phyloP scores from a whole-genome alignment of 2,329 filamentous ascomycete genomes.

The Cytospora leucostoma region DNA sequence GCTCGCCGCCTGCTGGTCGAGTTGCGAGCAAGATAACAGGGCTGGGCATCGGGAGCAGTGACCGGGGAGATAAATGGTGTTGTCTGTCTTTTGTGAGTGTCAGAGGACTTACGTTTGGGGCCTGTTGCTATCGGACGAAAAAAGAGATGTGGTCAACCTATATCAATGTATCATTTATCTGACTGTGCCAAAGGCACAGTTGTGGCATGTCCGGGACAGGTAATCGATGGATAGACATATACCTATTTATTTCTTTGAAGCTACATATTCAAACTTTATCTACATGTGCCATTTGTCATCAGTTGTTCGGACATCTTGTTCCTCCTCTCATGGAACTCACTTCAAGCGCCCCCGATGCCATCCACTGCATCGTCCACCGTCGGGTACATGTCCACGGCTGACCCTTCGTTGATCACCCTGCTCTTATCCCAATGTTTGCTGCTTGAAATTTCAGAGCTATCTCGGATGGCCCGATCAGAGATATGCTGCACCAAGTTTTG shows the following conservation, averaged over 20 bases:
- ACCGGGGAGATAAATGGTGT: slow-evolving; percentile 1
- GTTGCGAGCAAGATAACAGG: slow-evolving; percentile 11
- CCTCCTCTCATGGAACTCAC: background rate
- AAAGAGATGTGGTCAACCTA: slow-evolving; percentile 13
- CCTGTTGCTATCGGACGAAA: slow-evolving; percentile 10
- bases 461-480: too few species aligned
- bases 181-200: slow-evolving; percentile 18
- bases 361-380: background rate
- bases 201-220: slow-evolving; percentile 24
- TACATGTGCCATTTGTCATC: background rate
- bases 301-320: background rate
- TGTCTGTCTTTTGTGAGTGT: slow-evolving; percentile 18
- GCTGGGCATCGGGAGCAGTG: slow-evolving; percentile 2
- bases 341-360: background rate
- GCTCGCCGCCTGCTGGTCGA: slow-evolving; percentile 23
- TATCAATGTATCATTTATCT: slow-evolving; percentile 14
- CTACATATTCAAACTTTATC: slow-evolving; percentile 25
- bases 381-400: background rate
- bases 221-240: slow-evolving; percentile 28
- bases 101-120: background rate
- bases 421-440: background rate
- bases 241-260: slow-evolving; percentile 22
- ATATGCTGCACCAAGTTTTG: too few species aligned
- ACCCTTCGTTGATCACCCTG: background rate
- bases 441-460: background rate